These are phyloP conservation scores for Pseudonectria buxi DNA, from an alignment of 2,329 filamentous ascomycete species.

Conservation along the genomic window DNA sequence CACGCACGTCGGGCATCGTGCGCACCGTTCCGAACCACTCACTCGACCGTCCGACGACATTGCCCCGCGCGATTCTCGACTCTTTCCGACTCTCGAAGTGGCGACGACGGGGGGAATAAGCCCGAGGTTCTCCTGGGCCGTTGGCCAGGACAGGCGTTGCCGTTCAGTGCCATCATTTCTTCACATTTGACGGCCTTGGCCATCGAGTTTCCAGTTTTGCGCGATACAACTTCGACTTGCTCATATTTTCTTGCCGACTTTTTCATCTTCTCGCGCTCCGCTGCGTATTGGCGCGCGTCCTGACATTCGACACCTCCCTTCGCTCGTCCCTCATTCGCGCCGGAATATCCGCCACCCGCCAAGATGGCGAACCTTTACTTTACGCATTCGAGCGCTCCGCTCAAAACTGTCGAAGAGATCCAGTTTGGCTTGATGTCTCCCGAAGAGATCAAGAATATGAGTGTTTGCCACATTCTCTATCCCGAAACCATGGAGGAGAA, in stretches of 20 bases:
- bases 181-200: slow-evolving; percentile 24
- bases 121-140: slow-evolving; percentile 42
- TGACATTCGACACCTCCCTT: slow-evolving; percentile 17
- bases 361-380: slow-evolving; percentile 92
- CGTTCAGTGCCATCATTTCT: slow-evolving; percentile 35
- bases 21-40: slow-evolving; percentile 26
- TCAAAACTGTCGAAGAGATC: slow-evolving; percentile 97
- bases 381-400: slow-evolving; percentile 83
- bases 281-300: slow-evolving; percentile 17
- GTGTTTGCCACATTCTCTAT: slow-evolving; percentile 90
- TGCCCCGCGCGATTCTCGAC: slow-evolving; percentile 31
- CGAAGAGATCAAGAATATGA: slow-evolving; percentile 99
- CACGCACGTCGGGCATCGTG: slow-evolving; percentile 48
- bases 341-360: slow-evolving; percentile 30
- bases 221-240: slow-evolving; percentile 17
- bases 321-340: slow-evolving; percentile 20
- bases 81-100: slow-evolving; percentile 32
- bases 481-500: slow-evolving; percentile 99
- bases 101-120: slow-evolving; percentile 40
- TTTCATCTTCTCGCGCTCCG: slow-evolving; percentile 19
- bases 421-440: slow-evolving; percentile 97
- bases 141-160: slow-evolving; percentile 38
- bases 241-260: slow-evolving; percentile 17
- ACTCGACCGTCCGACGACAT: slow-evolving; percentile 25
- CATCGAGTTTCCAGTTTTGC: slow-evolving; percentile 26